Conservation (phyloP, 1,284 basidiomycete species). For the Ceratobasidium sp. region DNA sequence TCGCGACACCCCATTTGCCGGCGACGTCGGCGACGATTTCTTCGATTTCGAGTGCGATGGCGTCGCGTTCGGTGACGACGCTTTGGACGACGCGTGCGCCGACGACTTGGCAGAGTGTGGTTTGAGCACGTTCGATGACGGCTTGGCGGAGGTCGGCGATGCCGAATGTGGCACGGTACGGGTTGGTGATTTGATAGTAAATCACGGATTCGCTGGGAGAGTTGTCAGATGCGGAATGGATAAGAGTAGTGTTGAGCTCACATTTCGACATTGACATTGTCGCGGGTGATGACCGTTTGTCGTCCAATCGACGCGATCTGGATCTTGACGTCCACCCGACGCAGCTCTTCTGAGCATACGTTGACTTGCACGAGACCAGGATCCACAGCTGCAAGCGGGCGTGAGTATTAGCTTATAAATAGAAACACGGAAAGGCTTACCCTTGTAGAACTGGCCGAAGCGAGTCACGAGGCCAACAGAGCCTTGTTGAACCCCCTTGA, state of each 20-base stretch:
- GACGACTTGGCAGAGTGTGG: slow-evolving; percentile 93
- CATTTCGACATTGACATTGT: slow-evolving; percentile 91
- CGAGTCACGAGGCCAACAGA: slow-evolving; percentile 91
- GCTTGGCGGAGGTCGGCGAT: slow-evolving; percentile 90
- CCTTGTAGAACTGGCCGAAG: slow-evolving; percentile 93
- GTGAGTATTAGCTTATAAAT: neutral
- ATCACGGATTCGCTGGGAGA: slow-evolving; percentile 75
- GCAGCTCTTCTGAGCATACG: slow-evolving; percentile 87
- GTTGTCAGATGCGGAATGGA: neutral
- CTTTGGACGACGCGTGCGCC: slow-evolving; percentile 87
- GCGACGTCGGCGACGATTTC: slow-evolving; percentile 91
- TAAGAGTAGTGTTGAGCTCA: slow-evolving; percentile 53
- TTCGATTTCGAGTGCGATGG: slow-evolving; percentile 94
- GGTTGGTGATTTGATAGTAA: slow-evolving; percentile 78
- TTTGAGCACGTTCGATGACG: slow-evolving; percentile 93
- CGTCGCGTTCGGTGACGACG: slow-evolving; percentile 87
- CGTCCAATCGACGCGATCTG: slow-evolving; percentile 80
- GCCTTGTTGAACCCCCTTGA: slow-evolving; percentile 78
- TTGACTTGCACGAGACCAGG: slow-evolving; percentile 93
- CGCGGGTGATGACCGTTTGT: slow-evolving; percentile 61
- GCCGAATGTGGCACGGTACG: slow-evolving; percentile 92
- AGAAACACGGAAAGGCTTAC: slow-evolving; percentile 46
- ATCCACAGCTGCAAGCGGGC: slow-evolving; percentile 72
- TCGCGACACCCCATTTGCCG: slow-evolving; percentile 93
- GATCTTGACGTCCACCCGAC: slow-evolving; percentile 92